Percentiles rank a stretch among this genome's conserved stretches.
phyloP scores from a whole-genome alignment of 129 eudicot genomes.

The Tanacetum coccineum region DNA sequence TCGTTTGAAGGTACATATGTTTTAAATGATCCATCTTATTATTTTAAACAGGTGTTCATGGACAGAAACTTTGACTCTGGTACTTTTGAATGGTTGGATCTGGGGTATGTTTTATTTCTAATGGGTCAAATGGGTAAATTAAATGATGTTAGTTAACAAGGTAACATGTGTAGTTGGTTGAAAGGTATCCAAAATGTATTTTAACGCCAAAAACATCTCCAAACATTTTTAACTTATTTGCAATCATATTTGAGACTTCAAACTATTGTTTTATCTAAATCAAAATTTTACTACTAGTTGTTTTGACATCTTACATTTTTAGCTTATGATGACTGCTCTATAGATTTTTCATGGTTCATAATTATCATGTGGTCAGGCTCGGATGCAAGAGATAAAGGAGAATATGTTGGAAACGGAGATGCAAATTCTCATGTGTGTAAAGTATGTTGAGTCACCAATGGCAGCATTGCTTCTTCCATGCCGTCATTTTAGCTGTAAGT shows the following conservation, averaged over 20 bases:
- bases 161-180: background rate
- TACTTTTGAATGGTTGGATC: background rate
- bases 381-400: slow-evolving; percentile 95
- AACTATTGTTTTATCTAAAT: too few species aligned
- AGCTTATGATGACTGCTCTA: too few species aligned
- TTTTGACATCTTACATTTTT: background rate
- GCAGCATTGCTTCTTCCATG: slow-evolving; percentile 98
- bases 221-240: background rate
- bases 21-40: background rate
- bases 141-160: background rate
- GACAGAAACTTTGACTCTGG: background rate
- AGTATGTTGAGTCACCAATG: slow-evolving; percentile 86
- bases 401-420: slow-evolving; percentile 73
- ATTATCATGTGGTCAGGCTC: slow-evolving; percentile 54
- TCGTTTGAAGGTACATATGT: slow-evolving; percentile 61
- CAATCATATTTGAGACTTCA: background rate
- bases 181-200: background rate
- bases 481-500: slow-evolving; percentile 92
- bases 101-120: background rate
- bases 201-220: background rate
- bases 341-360: slow-evolving; percentile 14
- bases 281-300: background rate
- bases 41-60: background rate
- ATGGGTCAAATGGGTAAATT: background rate
- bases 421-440: slow-evolving; percentile 87